Evolutionary conservation across 148 eudicot species (phyloP).

Genomic region (Nepenthes gracilis): DNA sequence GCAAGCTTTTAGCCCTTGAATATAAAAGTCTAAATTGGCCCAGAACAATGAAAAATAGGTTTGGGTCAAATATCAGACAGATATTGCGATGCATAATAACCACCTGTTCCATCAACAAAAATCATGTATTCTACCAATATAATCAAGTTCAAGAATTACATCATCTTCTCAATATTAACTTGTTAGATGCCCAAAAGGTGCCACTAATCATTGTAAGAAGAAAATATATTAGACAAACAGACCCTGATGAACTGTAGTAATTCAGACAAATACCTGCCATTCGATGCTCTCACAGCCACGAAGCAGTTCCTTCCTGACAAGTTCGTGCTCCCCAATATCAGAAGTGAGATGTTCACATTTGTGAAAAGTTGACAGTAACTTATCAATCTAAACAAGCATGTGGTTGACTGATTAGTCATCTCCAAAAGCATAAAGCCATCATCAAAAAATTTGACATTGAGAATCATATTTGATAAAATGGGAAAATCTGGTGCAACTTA

Average conservation of each 20-base stretch:
- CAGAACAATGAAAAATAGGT: no score
- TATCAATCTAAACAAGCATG: conserved; percentile 54
- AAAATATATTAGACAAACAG: no score
- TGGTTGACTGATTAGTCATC: conserved; percentile 1
- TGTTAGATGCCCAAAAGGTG: no score
- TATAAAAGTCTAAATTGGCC: not conserved
- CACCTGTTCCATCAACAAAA: not conserved
- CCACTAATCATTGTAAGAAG: no score
- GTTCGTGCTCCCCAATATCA: conserved; percentile 34
- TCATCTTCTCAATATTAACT: no score
- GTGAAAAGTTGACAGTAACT: conserved; percentile 52
- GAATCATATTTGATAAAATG: no score
- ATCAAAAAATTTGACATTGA: not conserved
- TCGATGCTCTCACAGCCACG: conserved; percentile 72
- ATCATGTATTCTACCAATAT: no score
- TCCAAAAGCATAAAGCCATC: not conserved
- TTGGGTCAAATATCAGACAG: not conserved
- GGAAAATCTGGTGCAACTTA: no score
- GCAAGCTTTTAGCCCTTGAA: conserved; percentile 21
- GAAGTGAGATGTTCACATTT: conserved; percentile 55
- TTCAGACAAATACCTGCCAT: conserved; percentile 66
- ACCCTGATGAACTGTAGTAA: not conserved
- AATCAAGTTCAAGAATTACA: no score
- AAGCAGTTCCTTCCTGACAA: conserved; percentile 42
- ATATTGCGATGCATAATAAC: not conserved